Percentiles rank a stretch among this genome's conserved stretches.
Conservation (phyloP, 1,284 basidiomycete genomes). For the Rhodotorula sp. region DNA sequence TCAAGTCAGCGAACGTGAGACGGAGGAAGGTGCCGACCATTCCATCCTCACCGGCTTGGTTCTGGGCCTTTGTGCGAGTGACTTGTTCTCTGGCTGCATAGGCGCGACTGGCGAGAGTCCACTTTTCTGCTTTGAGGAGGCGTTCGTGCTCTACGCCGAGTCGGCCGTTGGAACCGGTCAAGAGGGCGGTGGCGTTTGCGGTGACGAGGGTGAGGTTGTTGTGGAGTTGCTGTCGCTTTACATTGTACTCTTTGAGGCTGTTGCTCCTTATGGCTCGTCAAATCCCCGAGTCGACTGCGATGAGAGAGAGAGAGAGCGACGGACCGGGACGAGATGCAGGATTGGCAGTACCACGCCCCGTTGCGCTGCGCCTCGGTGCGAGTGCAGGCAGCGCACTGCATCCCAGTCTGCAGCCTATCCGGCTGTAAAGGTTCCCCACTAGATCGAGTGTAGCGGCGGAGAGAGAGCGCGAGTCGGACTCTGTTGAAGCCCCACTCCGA, state of each 20-base stretch:
- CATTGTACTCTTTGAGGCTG: slow-evolving; percentile 30
- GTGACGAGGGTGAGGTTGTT: slow-evolving; percentile 24
- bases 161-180: slow-evolving; percentile 1
- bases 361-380: neutral
- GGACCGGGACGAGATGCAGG: slow-evolving; percentile 21
- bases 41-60: slow-evolving; percentile 11
- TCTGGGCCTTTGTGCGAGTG: slow-evolving; percentile 1
- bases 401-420: neutral
- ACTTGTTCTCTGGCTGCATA: slow-evolving; percentile 16
- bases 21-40: too few relatives aligned
- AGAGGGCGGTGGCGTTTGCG: slow-evolving; percentile 19
- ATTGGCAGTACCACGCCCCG: slow-evolving; percentile 12
- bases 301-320: neutral
- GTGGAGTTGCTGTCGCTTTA: slow-evolving; percentile 16
- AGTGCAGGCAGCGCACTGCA: slow-evolving; percentile 22
- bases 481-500: neutral
- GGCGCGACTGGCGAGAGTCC: slow-evolving; percentile 19
- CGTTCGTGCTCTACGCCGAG: slow-evolving; percentile 28
- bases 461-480: neutral
- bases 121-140: slow-evolving; percentile 31
- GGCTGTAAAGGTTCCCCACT: neutral
- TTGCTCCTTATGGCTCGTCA: neutral
- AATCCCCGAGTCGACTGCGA: neutral
- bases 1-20: too few relatives aligned
- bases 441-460: neutral